Conservation (phyloP, 139 green algal genomes). For the Tetradesmus obliquus region DNA sequence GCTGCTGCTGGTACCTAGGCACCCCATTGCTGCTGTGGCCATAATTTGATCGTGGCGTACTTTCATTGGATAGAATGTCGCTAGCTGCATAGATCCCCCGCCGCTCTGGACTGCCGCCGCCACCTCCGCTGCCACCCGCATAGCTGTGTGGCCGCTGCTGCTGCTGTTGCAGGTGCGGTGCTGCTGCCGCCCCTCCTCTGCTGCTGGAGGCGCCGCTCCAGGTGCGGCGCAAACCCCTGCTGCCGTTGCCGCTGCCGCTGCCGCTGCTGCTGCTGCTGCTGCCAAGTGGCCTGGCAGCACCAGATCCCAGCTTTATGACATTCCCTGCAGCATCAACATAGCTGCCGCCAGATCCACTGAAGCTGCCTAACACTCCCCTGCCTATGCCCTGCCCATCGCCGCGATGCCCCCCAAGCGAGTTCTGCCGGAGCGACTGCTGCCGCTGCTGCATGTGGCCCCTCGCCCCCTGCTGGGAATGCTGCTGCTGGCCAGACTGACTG, state of each 20-base stretch:
- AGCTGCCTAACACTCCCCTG: neutral
- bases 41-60: neutral
- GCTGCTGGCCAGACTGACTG: neutral
- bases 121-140: too few relatives aligned
- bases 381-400: neutral
- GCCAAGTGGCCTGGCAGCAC: neutral
- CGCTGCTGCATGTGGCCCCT: neutral
- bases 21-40: neutral
- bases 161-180: slow-evolving; percentile 16
- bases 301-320: neutral
- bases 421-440: neutral
- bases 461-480: neutral
- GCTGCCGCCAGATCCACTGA: slow-evolving; percentile 21
- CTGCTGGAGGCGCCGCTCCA: slow-evolving; percentile 2
- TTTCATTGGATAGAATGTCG: neutral
- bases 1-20: neutral
- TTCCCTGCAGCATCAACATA: slow-evolving; percentile 21
- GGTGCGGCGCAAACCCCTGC: neutral
- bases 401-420: neutral
- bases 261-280: neutral
- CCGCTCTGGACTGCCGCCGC: neutral
- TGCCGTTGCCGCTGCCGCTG: neutral
- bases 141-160: slow-evolving; percentile 10
- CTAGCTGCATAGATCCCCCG: neutral
- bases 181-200: neutral